phyloP scores from a whole-genome alignment of 768 basidiomycete genomes.

The Russula emetica region DNA sequence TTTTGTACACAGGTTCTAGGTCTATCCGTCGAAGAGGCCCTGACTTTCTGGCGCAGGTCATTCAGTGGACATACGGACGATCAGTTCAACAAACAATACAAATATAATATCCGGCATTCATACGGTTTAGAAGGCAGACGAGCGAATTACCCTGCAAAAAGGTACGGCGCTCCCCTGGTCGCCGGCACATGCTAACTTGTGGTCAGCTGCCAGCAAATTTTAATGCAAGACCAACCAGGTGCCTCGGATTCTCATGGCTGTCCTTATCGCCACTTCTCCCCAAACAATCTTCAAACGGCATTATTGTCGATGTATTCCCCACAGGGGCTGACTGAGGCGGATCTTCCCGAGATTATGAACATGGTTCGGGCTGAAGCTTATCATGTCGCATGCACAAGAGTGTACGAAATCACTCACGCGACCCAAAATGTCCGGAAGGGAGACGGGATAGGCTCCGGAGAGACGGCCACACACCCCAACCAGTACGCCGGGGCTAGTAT shows the following conservation, averaged over 20 bases:
- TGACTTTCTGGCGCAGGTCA: conserved; percentile 88
- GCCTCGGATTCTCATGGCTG: conserved; percentile 77
- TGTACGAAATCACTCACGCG: conserved; percentile 91
- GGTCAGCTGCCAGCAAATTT: conserved; percentile 82
- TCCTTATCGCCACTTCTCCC: conserved; percentile 85
- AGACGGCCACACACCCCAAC: conserved; percentile 93
- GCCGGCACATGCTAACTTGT: background rate
- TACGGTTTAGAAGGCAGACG: conserved; percentile 94
- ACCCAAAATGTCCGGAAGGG: conserved; percentile 73
- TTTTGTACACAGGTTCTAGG: conserved; percentile 69
- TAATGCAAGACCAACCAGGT: conserved; percentile 63
- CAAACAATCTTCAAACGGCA: conserved; percentile 75
- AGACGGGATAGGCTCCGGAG: conserved; percentile 80
- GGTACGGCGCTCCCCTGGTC: conserved; percentile 41
- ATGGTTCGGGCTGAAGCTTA: conserved; percentile 77
- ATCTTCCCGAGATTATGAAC: conserved; percentile 78
- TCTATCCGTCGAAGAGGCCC: conserved; percentile 88
- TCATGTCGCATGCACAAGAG: conserved; percentile 95
- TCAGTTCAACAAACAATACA: conserved; percentile 96
- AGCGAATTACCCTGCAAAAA: conserved; percentile 91
- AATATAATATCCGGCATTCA: conserved; percentile 94
- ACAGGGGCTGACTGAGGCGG: conserved; percentile 58
- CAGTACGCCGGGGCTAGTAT: conserved; percentile 76
- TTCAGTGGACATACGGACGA: conserved; percentile 81
- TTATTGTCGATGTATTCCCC: conserved; percentile 64